Percentiles rank a stretch among this genome's conserved stretches.
Evolutionary conservation across 2,329 filamentous ascomycete genomes (phyloP).

Genomic region (Neodidymelliopsis sp.): DNA sequence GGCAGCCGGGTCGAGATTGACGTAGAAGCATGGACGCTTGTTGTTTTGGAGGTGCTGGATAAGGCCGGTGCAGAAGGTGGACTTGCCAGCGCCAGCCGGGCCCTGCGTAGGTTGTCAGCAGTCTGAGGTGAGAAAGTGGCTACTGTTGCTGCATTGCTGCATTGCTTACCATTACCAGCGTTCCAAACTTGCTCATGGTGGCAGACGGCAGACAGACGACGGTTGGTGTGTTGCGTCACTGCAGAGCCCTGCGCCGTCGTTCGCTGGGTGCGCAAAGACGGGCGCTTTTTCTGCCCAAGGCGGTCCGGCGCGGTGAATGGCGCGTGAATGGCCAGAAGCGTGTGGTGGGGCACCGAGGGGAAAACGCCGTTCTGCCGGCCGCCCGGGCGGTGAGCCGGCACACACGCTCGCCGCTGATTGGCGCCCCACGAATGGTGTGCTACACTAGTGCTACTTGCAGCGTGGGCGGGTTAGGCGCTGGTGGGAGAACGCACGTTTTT

Average conservation of each 20-base stretch:
- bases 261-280: constrained; percentile 2
- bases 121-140: background rate
- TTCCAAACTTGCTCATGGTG: constrained; percentile 90
- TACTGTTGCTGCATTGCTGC: no score
- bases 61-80: constrained; percentile 91
- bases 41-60: constrained; percentile 92
- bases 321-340: background rate
- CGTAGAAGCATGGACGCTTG: constrained; percentile 93
- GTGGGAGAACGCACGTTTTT: constrained; percentile 34
- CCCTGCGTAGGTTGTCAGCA: constrained; percentile 57
- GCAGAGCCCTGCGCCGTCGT: background rate
- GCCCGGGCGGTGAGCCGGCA: constrained; percentile 14
- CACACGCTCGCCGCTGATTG: constrained; percentile 12
- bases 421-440: constrained; percentile 28
- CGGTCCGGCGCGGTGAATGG: constrained; percentile 3
- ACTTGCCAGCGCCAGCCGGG: constrained; percentile 94
- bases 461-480: constrained; percentile 14
- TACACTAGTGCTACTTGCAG: constrained; percentile 10
- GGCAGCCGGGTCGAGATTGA: constrained; percentile 97
- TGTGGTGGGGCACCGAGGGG: constrained; percentile 21
- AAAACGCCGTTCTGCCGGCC: constrained; percentile 19
- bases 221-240: constrained; percentile 12
- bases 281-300: constrained; percentile 17
- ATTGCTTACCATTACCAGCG: constrained; percentile 78
- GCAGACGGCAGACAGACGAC: constrained; percentile 14